phyloP scores from a whole-genome alignment of 306 rosid species.

The Lablab purpureus region DNA sequence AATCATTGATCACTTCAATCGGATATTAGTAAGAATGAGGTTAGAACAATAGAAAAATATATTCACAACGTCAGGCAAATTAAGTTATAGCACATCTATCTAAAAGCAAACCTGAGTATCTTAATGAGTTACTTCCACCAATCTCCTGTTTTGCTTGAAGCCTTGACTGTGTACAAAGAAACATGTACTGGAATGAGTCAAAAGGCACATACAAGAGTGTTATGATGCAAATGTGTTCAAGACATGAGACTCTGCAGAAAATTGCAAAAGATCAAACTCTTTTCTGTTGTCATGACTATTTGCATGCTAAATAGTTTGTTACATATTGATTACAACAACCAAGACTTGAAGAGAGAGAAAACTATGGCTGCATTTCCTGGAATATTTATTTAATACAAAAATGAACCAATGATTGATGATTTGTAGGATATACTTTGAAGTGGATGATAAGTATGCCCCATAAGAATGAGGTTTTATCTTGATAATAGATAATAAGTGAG shows the following conservation, averaged over 20 bases:
- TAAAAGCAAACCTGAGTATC: conserved; percentile 84
- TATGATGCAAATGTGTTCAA: not conserved
- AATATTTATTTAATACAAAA: not conserved
- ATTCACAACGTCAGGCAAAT: conserved; percentile 15
- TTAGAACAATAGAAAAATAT: not conserved
- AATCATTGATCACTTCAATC: not conserved
- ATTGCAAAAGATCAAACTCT: conserved; percentile 29
- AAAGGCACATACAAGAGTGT: conserved; percentile 7
- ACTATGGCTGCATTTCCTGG: not conserved
- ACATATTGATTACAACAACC: conserved; percentile 4
- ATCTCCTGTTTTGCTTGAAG: conserved; percentile 94
- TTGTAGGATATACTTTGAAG: not conserved
- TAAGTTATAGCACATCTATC: not conserved
- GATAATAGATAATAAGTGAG: not conserved
- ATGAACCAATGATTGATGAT: conserved; percentile 1
- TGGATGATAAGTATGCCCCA: not conserved
- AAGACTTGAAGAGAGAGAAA: conserved; percentile 31
- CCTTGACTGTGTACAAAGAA: conserved; percentile 73
- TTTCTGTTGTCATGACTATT: not conserved
- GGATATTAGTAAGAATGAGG: conserved; percentile 6
- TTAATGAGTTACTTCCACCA: conserved; percentile 71
- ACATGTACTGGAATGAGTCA: conserved; percentile 21
- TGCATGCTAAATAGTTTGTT: not conserved
- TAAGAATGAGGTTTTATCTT: conserved; percentile 1
- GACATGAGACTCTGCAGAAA: not conserved